Percentiles rank a stretch among this genome's conserved stretches.
phyloP scores from a whole-genome alignment of 2,329 filamentous ascomycete genomes.

The Zasmidium angulare region DNA sequence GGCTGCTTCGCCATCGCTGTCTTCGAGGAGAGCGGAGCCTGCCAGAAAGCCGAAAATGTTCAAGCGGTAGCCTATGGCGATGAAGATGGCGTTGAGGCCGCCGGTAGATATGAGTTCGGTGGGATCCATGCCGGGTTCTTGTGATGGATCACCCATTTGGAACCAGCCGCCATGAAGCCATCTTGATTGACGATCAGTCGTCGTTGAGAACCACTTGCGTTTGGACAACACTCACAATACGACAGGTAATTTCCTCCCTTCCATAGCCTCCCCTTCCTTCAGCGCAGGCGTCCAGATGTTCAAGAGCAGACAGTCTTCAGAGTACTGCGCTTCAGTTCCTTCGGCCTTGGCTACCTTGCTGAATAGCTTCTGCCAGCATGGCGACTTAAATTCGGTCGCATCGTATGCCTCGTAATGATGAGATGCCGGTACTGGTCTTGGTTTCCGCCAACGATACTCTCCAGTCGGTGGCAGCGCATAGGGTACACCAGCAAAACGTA shows the following conservation, averaged over 20 bases:
- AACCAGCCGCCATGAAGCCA: conserved; percentile 48
- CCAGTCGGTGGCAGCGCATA: conserved; percentile 6
- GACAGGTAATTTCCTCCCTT: conserved; percentile 36
- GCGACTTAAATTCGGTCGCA: conserved; percentile 3
- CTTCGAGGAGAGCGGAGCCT: conserved; percentile 25
- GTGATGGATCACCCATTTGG: conserved; percentile 34
- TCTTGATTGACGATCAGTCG: background rate
- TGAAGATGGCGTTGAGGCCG: conserved; percentile 61
- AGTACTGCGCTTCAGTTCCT: conserved; percentile 1
- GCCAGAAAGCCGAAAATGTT: conserved; percentile 32
- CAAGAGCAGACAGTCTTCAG: conserved; percentile 37
- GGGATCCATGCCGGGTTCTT: conserved; percentile 41
- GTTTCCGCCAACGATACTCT: conserved; percentile 11
- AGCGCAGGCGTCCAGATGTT: conserved; percentile 36
- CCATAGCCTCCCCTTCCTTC: background rate
- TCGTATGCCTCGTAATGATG: conserved; percentile 6
- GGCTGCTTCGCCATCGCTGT: conserved; percentile 30
- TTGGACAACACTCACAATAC: conserved; percentile 35
- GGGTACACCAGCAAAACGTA: conserved; percentile 8
- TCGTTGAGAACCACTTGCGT: background rate
- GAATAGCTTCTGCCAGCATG: conserved; percentile 1
- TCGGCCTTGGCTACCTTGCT: conserved; percentile 10
- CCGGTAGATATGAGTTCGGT: conserved; percentile 43
- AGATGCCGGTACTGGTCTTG: background rate
- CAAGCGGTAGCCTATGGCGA: conserved; percentile 50